These are phyloP conservation scores for Penstemon davidsonii DNA, from an alignment of 257 asterid species.

Conservation along the genomic window DNA sequence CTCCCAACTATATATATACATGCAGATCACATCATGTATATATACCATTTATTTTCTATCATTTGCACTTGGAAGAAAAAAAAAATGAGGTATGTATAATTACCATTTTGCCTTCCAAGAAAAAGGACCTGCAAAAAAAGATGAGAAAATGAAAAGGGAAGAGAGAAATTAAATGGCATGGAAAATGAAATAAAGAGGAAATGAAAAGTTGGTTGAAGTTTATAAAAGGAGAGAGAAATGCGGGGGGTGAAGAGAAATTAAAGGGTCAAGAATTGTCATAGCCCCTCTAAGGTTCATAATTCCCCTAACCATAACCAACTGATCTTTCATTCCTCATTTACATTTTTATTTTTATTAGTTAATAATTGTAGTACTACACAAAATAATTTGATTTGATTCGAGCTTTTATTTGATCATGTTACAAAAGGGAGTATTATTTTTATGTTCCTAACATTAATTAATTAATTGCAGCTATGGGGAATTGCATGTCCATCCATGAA, in stretches of 20 bases:
- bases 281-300: conserved; percentile 12
- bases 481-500: no score
- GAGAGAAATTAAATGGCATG: not conserved
- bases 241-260: conserved; percentile 23
- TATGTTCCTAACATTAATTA: no score
- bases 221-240: conserved; percentile 18
- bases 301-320: conserved; percentile 11
- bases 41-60: not conserved
- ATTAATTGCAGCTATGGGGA: no score
- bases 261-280: conserved; percentile 30
- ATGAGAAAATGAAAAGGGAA: conserved; percentile 5
- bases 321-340: not conserved
- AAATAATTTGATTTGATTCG: no score
- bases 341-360: no score
- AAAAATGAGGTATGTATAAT: not conserved
- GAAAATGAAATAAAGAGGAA: not conserved
- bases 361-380: no score
- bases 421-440: no score
- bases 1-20: not conserved
- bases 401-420: no score
- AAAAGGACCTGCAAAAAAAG: conserved; percentile 17
- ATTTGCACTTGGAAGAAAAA: not conserved
- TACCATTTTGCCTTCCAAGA: conserved; percentile 30
- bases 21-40: not conserved
- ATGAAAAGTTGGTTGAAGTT: not conserved